Evolutionary conservation across 768 basidiomycete genomes (phyloP).

Genomic region (Lactarius akahatsu): DNA sequence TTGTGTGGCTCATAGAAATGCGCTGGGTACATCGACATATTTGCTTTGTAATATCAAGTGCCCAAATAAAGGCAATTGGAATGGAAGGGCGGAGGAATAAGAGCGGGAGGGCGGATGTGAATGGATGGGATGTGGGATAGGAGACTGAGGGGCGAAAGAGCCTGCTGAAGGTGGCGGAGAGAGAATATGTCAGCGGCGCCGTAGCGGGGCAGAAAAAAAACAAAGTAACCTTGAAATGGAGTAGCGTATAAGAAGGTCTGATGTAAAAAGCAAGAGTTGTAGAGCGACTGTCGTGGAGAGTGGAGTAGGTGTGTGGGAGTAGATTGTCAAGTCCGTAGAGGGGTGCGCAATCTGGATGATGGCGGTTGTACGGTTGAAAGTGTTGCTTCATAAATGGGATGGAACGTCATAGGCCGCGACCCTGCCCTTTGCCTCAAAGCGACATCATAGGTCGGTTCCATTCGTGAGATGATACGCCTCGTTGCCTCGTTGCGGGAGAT

Average conservation of each 20-base stretch:
- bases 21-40: slow-evolving; percentile 20
- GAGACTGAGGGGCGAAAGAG: background rate
- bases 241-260: slow-evolving; percentile 2
- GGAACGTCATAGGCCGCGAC: slow-evolving; percentile 25
- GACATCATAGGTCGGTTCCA: slow-evolving; percentile 18
- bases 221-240: background rate
- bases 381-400: slow-evolving; percentile 18
- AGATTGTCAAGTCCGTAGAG: background rate
- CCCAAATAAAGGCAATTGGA: background rate
- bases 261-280: background rate
- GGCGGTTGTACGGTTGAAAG: background rate
- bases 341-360: slow-evolving; percentile 21
- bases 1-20: slow-evolving; percentile 29
- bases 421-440: slow-evolving; percentile 26
- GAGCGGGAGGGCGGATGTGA: background rate
- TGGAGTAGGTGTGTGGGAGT: slow-evolving; percentile 11
- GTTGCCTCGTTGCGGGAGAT: slow-evolving; percentile 11
- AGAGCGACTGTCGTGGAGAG: background rate
- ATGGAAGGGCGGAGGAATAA: background rate
- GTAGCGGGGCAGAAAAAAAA: slow-evolving; percentile 2
- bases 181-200: slow-evolving; percentile 13
- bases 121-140: background rate
- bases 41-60: too few relatives aligned
- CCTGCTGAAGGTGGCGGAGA: background rate
- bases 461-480: slow-evolving; percentile 9